Percentiles rank a stretch among this genome's conserved stretches.
phyloP scores from a whole-genome alignment of 2,329 filamentous ascomycete species.

The Ambrosiella cleistominuta region DNA sequence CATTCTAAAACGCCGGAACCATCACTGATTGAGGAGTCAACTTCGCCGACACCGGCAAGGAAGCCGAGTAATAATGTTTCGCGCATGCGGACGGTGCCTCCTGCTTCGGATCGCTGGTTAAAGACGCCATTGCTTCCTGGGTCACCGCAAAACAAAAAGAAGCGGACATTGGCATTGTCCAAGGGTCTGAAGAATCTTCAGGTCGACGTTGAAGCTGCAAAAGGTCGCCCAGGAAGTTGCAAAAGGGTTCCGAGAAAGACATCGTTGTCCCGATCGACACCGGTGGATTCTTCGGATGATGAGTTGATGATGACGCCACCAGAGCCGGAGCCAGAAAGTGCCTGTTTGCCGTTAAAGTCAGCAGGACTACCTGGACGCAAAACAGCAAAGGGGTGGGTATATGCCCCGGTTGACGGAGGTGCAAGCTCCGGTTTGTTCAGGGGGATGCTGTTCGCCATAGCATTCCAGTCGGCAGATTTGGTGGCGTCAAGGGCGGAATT shows the following conservation, averaged over 20 bases:
- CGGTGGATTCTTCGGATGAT: slow-evolving; percentile 7
- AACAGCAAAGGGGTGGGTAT: slow-evolving; percentile 9
- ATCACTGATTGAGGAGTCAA: neutral
- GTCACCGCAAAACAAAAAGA: neutral
- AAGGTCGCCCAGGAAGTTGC: neutral
- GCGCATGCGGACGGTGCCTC: neutral
- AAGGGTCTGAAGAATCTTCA: neutral
- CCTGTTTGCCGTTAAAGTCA: neutral
- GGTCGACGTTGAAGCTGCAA: neutral
- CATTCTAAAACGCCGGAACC: slow-evolving; percentile 2
- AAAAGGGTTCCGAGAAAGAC: neutral
- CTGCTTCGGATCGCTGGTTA: neutral
- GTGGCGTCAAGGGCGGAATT: slow-evolving; percentile 32
- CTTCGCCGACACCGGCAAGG: neutral
- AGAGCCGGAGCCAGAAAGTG: neutral
- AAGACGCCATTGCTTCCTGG: neutral
- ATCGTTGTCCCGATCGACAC: neutral
- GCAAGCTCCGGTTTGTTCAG: slow-evolving; percentile 37
- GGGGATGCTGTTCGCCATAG: slow-evolving; percentile 77
- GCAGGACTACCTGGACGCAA: neutral
- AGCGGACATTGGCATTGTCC: neutral
- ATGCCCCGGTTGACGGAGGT: slow-evolving; percentile 13
- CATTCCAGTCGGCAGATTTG: slow-evolving; percentile 38
- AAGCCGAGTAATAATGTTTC: neutral
- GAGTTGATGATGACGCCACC: slow-evolving; percentile 4